Conservation (phyloP, 148 eudicot genomes). For the Drosera capensis region DNA sequence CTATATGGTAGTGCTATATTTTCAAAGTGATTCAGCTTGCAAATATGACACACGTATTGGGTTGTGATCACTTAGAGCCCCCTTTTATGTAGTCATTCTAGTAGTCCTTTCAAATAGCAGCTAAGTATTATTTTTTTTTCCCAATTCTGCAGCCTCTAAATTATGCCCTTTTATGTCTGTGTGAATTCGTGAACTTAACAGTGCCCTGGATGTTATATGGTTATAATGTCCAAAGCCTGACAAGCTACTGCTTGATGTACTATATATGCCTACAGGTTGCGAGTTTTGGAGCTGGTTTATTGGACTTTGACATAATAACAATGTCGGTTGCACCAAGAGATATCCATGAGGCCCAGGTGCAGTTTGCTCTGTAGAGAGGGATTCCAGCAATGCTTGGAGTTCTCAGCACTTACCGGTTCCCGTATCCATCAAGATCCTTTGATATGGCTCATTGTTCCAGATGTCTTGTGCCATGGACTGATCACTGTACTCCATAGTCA, state of each 20-base stretch:
- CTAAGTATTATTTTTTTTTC: too few relatives aligned
- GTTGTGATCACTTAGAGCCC: too few relatives aligned
- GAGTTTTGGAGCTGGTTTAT: conserved; percentile 37
- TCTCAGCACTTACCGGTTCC: conserved; percentile 33
- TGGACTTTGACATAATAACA: conserved; percentile 34
- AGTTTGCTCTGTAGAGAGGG: conserved; percentile 51
- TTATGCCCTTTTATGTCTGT: too few relatives aligned
- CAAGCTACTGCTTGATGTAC: neutral
- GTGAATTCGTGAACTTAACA: too few relatives aligned
- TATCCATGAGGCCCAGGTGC: conserved; percentile 51
- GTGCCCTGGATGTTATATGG: too few relatives aligned
- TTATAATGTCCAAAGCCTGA: neutral
- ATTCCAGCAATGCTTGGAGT: conserved; percentile 46
- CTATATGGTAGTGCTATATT: too few relatives aligned
- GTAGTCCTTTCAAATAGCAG: too few relatives aligned
- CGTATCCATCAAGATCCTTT: conserved; percentile 41
- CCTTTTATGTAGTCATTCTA: too few relatives aligned
- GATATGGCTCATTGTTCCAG: conserved; percentile 56
- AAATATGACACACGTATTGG: too few relatives aligned
- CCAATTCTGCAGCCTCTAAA: too few relatives aligned
- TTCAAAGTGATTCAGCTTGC: too few relatives aligned
- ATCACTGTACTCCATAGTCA: conserved; percentile 39
- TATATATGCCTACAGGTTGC: conserved; percentile 35
- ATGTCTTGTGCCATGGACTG: conserved; percentile 49
- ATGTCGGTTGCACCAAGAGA: conserved; percentile 53